A percentile compares a stretch with the other conserved stretches of the same genome.
Evolutionary conservation across 495 filamentous ascomycete genomes (phyloP).

Genomic region (Aspergillus mulundensis): DNA sequence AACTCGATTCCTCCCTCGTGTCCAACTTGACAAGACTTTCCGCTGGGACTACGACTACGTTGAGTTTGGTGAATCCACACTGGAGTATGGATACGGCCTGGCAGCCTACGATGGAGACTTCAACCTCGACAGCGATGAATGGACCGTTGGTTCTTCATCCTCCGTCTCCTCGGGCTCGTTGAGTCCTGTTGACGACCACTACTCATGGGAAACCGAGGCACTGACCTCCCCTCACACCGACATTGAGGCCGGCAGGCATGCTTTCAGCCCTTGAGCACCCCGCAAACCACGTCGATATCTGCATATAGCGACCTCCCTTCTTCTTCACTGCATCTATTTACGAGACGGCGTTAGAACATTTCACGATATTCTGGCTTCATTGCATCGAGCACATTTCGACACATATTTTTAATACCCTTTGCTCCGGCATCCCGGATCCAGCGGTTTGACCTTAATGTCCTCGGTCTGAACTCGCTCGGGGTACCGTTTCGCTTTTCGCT

Average conservation of each 20-base stretch:
- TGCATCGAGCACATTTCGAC: conserved; percentile 47
- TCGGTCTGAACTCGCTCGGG: background rate
- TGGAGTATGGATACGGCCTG: conserved; percentile 53
- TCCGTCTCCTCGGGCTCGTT: conserved; percentile 60
- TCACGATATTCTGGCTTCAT: conserved; percentile 43
- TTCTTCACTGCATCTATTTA: conserved; percentile 27
- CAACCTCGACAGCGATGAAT: conserved; percentile 63
- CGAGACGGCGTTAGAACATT: conserved; percentile 37
- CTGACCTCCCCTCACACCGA: conserved; percentile 51
- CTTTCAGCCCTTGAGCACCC: conserved; percentile 17
- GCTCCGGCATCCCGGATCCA: conserved; percentile 14
- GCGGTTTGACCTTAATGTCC: conserved; percentile 14
- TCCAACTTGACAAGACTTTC: conserved; percentile 76
- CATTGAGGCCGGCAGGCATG: conserved; percentile 44
- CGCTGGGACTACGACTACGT: conserved; percentile 96
- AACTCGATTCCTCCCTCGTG: conserved; percentile 72
- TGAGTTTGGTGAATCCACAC: conserved; percentile 63
- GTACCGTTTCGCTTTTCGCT: background rate
- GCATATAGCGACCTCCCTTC: conserved; percentile 28
- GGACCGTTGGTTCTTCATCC: conserved; percentile 70
- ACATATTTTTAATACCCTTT: conserved; percentile 37
- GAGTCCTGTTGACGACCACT: conserved; percentile 58
- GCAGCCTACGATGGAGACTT: conserved; percentile 53
- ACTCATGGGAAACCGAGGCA: conserved; percentile 61
- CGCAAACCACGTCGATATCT: conserved; percentile 14